Conservation (phyloP, 1,284 basidiomycete genomes). For the Boletellus deceptivus region DNA sequence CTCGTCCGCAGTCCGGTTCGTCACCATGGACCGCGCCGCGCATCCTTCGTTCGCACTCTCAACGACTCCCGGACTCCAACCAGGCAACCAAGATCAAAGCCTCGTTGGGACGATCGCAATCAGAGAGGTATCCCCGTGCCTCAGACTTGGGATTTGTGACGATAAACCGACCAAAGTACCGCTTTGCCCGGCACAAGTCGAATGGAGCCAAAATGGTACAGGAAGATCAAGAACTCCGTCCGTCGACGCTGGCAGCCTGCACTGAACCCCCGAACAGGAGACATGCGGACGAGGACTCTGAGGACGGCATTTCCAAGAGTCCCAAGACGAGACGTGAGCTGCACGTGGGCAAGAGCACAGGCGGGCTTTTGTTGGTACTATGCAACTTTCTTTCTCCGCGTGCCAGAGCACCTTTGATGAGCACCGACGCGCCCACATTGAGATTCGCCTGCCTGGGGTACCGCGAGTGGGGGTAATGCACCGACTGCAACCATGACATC, state of each 20-base stretch:
- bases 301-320: not conserved
- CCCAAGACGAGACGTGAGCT: not conserved
- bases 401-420: too few species aligned
- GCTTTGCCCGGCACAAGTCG: conserved; percentile 22
- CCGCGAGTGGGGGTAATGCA: too few species aligned
- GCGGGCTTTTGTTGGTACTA: conserved; percentile 8
- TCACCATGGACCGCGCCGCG: too few species aligned
- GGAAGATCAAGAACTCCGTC: not conserved
- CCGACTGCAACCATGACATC: too few species aligned
- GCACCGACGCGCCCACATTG: too few species aligned
- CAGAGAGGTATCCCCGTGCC: too few species aligned
- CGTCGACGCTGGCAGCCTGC: not conserved
- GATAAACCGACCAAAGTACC: conserved; percentile 25
- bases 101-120: too few species aligned
- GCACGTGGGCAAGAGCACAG: not conserved
- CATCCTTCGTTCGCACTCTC: too few species aligned
- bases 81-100: too few species aligned
- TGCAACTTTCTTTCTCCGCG: conserved; percentile 14
- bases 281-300: not conserved
- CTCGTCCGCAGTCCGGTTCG: too few species aligned
- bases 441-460: too few species aligned
- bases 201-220: conserved; percentile 3
- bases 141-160: conserved; percentile 33
- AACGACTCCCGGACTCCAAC: too few species aligned
- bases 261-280: not conserved